Conservation (phyloP, 2,329 filamentous ascomycete genomes). For the Phyllosticta capitalensis region DNA sequence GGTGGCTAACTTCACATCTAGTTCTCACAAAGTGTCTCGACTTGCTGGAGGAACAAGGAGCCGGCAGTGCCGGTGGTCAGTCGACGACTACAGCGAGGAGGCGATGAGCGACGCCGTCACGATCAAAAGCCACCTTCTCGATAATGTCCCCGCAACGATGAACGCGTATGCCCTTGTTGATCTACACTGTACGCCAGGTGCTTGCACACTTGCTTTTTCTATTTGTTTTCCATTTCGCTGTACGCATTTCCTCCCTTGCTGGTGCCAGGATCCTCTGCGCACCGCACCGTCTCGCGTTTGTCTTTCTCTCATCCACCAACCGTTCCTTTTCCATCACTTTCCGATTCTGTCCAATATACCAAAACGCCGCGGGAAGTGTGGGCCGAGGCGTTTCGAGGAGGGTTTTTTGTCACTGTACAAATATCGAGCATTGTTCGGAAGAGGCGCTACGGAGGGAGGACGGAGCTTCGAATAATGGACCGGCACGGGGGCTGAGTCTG, state of each 20-base stretch:
- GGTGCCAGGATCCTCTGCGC: background rate
- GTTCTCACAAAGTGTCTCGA: conserved; percentile 47
- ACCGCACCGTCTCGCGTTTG: conserved; percentile 3
- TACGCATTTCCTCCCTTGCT: background rate
- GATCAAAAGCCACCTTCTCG: conserved; percentile 1
- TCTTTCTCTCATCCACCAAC: conserved; percentile 2
- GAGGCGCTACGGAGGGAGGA: conserved; percentile 10
- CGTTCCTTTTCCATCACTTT: background rate
- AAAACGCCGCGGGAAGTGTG: conserved; percentile 6
- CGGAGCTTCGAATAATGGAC: conserved; percentile 7
- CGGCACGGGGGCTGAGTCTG: conserved; percentile 9
- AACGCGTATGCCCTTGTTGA: conserved; percentile 6
- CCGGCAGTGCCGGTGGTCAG: conserved; percentile 21
- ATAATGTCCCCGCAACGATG: conserved; percentile 11
- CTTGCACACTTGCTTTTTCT: conserved; percentile 1
- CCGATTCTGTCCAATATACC: conserved; percentile 1
- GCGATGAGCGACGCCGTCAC: conserved; percentile 19
- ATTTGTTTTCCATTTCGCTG: conserved; percentile 4
- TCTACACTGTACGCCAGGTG: conserved; percentile 5
- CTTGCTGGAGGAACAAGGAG: conserved; percentile 35
- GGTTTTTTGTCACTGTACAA: conserved; percentile 9
- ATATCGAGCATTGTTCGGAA: conserved; percentile 9
- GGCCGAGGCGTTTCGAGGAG: conserved; percentile 6
- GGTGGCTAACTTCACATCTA: conserved; percentile 18
- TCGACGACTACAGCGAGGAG: conserved; percentile 23